Evolutionary conservation across 1,284 basidiomycete genomes (phyloP).

Genomic region (Ceratobasidium sp.): DNA sequence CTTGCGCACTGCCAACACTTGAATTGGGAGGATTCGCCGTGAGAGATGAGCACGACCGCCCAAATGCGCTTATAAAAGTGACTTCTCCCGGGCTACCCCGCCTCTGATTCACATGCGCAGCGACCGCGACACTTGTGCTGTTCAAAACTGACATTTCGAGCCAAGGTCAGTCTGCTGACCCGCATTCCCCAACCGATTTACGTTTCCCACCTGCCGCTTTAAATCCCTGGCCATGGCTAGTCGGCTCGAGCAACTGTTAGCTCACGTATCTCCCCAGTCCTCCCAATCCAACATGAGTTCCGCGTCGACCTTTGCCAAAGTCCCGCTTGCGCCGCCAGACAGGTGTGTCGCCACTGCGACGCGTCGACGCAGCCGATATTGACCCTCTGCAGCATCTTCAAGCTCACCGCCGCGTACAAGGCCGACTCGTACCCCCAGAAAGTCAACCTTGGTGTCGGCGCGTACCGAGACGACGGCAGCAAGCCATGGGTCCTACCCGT

Average conservation of each 20-base stretch:
- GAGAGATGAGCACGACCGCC: neutral
- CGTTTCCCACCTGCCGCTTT: constrained; percentile 29
- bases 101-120: constrained; percentile 39
- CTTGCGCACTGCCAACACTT: neutral
- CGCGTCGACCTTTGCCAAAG: constrained; percentile 49
- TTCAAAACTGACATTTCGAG: constrained; percentile 11
- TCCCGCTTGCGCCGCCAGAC: constrained; percentile 82
- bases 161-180: constrained; percentile 36
- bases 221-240: constrained; percentile 50
- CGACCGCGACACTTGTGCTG: constrained; percentile 5
- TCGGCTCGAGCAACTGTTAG: constrained; percentile 62
- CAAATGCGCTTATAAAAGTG: constrained; percentile 14
- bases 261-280: constrained; percentile 54
- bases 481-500: constrained; percentile 94
- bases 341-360: constrained; percentile 56
- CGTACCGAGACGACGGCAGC: constrained; percentile 84
- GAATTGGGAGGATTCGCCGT: neutral
- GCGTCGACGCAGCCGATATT: neutral
- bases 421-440: constrained; percentile 80
- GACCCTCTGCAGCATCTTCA: constrained; percentile 75
- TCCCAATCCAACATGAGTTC: constrained; percentile 48
- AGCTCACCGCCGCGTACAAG: constrained; percentile 88
- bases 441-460: constrained; percentile 90
- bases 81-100: constrained; percentile 39
- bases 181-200: constrained; percentile 7